Base-by-base conservation (phyloP, 108 stramenopile species). In the Nitzschia palea region DNA sequence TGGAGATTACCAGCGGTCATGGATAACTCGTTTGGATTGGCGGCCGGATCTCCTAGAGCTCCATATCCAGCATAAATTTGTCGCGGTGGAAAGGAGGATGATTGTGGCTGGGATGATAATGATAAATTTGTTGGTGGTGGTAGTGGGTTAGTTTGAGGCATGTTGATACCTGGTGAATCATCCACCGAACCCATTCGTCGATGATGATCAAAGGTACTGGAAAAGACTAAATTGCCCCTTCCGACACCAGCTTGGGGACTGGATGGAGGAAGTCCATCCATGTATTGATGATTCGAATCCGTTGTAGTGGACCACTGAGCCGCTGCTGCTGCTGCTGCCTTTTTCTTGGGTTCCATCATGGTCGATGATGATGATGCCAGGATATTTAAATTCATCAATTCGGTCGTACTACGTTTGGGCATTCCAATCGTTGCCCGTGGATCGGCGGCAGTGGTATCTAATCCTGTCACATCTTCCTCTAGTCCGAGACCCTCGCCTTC, bases 191-290 rank as follows among this genome's bases (percentile, higher is more conserved):
- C 25, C 23, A 25, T 22, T n/a, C 59, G 23, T 4, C 54, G 47
- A 40, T 40, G 51, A 1, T 15, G 12, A 8, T 56, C 15, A 23
- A 42, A 60, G 40, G 36, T 60, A 23, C 37, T 60, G 20, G 72
- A 60, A 66, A 73, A 73, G 12, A 66, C 17, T 17, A 73, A 40
- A 9, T 66, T 75, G 30, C 74, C 74, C 5, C 48, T 55, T 2
- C 74, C 74, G 15, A 75, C 67, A 22, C 55, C 72, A 18, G 59
- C 30, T 15, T 63, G 44, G 15, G 34, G 44, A 52, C 18, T 28
- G 14, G 22, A 2, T 47, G 43, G 36, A 18, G 62, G 32, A 14
- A 59, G 28, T 3, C 12, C 31, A 12, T 55, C 31, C 29, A 32
- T 29, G 8, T n/a, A n/a, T n/a, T n/a, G n/a, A n/a, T n/a, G n/a